Conservation (phyloP, 495 filamentous ascomycete genomes). For the Lasiosphaeria miniovina region DNA sequence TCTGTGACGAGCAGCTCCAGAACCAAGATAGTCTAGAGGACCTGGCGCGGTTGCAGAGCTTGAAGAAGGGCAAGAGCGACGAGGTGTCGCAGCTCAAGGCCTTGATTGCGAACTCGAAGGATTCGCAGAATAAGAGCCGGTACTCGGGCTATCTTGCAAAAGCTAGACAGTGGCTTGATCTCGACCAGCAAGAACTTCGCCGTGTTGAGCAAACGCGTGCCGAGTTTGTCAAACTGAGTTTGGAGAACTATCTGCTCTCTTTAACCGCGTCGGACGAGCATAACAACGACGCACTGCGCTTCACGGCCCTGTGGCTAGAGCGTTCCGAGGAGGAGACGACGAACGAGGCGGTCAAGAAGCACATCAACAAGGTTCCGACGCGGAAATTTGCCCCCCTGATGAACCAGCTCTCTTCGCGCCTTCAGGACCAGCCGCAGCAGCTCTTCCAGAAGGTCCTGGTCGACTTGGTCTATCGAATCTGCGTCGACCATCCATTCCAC, state of each 20-base stretch:
- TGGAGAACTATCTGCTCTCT: conserved; percentile 92
- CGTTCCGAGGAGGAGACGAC: conserved; percentile 66
- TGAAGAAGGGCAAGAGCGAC: conserved; percentile 75
- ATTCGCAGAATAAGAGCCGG: conserved; percentile 36
- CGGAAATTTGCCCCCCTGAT: conserved; percentile 89
- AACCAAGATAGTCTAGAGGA: conserved; percentile 83
- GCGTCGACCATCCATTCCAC: conserved; percentile 89
- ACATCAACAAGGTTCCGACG: conserved; percentile 72
- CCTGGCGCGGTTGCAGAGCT: conserved; percentile 71
- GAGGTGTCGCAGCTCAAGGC: conserved; percentile 68
- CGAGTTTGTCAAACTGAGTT: conserved; percentile 76
- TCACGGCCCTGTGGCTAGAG: conserved; percentile 92
- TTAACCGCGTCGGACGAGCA: conserved; percentile 80
- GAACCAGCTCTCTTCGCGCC: conserved; percentile 91
- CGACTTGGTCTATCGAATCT: conserved; percentile 72
- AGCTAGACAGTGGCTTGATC: conserved; percentile 81
- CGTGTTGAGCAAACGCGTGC: conserved; percentile 70
- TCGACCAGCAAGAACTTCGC: conserved; percentile 84
- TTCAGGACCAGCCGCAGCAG: conserved; percentile 61
- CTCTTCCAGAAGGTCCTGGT: conserved; percentile 73
- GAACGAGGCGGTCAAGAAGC: conserved; percentile 69
- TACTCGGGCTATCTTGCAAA: conserved; percentile 49
- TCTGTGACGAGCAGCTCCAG: conserved; percentile 90
- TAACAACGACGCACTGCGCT: conserved; percentile 87
- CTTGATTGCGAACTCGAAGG: conserved; percentile 39